These are phyloP conservation scores for Theileria annulata DNA, from an alignment of 169 alveolate genomes.

Conservation along the genomic window DNA sequence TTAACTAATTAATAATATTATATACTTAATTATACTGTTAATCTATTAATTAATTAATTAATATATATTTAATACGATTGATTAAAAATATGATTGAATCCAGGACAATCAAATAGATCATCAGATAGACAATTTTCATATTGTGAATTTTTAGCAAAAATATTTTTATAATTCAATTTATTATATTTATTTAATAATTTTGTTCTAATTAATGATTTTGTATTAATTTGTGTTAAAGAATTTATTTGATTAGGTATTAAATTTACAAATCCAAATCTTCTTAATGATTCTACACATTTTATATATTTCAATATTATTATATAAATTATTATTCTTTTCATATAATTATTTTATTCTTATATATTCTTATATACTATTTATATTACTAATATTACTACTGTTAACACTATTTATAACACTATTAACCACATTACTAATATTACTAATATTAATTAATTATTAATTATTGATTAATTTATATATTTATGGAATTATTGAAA, in stretches of 20 bases:
- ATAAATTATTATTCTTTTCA: not conserved
- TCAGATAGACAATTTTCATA: not conserved
- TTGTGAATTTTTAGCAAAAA: not conserved
- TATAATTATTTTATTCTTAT: too few relatives aligned
- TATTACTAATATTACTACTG: too few relatives aligned
- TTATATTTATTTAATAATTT: too few relatives aligned
- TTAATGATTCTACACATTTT: not conserved
- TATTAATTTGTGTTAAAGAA: not conserved
- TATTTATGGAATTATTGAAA: not conserved
- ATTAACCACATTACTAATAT: not conserved
- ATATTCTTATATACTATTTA: too few relatives aligned
- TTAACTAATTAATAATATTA: too few relatives aligned
- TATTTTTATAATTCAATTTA: too few relatives aligned
- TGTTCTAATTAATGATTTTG: not conserved
- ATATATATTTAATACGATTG: not conserved
- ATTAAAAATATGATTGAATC: not conserved
- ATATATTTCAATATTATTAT: not conserved
- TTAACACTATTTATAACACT: not conserved
- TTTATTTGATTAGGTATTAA: not conserved
- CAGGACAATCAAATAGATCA: constrained; percentile 22
- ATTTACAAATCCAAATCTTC: not conserved
- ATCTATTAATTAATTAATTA: too few relatives aligned
- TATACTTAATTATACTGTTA: too few relatives aligned
- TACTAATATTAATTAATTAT: too few relatives aligned
- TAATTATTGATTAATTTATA: too few relatives aligned